Evolutionary conservation across 108 stramenopile genomes (phyloP), one percentile per base, ranked within the genome.

Genomic region (Cyclotella sp.): DNA sequence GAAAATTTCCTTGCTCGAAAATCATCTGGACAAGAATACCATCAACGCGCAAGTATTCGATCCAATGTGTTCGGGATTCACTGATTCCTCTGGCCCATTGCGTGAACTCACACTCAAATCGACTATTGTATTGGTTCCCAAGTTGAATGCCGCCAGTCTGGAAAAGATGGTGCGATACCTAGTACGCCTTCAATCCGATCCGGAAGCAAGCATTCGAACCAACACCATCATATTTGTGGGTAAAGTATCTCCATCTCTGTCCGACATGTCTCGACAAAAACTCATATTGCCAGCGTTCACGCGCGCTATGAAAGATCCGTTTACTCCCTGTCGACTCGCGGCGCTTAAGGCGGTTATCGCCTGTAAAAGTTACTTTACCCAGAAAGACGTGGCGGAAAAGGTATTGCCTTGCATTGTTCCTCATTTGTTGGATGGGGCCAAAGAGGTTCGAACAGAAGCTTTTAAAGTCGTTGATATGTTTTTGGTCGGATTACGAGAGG

Each of bases 41-140:
- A 55, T 94, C 51, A 96, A 96, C 76, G 28, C 76, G 61, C 63
- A 79, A 52, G 94, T 96, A 11, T 94, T 93, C 71, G 93, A 93
- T 58, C 95, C 95, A 1, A 87, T 94, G 72, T 96, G 95, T 74
- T 89, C 88, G 55, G 95, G 95, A 47, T 96, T 96, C 78, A 88
- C 90, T 19, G 95, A 96, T 76, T 87, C 89, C 26, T 81, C 75
- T 72, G 77, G 83, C 10, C 82, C 92, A n/a, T 69, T 96, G 18
- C 82, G 95, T 11, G 95, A 96, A 77, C 71, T 96, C 39, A 96
- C 95, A 0, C 78, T 96, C 16, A 96, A 96, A 63, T 87, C 91
- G 3, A 88, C 93, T 3, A 76, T 92, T 12, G 81, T 63, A 4
- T 70, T 96, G 45, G 89, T 96, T 28, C 88, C 92, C 11, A 81